Percentiles rank a stretch among this genome's conserved stretches.
Evolutionary conservation across 1,284 basidiomycete species (phyloP).

Genomic region (Cryptococcus wingfieldii): DNA sequence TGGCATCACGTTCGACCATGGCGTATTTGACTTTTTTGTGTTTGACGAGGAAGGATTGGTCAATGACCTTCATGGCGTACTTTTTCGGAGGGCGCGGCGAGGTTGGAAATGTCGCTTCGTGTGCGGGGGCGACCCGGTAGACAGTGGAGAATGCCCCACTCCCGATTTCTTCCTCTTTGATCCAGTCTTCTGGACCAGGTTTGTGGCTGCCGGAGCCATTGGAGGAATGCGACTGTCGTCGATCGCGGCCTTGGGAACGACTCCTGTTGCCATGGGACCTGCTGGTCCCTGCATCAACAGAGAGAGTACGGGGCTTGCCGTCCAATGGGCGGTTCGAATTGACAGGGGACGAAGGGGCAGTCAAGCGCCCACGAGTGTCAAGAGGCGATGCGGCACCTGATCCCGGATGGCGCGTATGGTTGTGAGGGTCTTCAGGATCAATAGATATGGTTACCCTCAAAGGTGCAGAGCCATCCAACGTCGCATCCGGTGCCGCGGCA

Average conservation of each 20-base stretch:
- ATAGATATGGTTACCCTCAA: slow-evolving; percentile 18
- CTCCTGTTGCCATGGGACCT: slow-evolving; percentile 3
- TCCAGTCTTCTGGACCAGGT: slow-evolving; percentile 37
- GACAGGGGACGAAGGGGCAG: slow-evolving; percentile 19
- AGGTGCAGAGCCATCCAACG: neutral
- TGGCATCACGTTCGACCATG: slow-evolving; percentile 53
- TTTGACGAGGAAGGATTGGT: slow-evolving; percentile 51
- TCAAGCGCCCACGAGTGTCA: slow-evolving; percentile 5
- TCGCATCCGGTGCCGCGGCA: slow-evolving; percentile 1
- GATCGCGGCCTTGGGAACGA: slow-evolving; percentile 23
- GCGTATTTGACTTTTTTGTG: slow-evolving; percentile 56
- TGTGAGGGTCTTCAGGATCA: slow-evolving; percentile 9
- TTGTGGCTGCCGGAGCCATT: slow-evolving; percentile 18
- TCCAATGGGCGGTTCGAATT: neutral
- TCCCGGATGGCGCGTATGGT: neutral
- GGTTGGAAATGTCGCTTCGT: slow-evolving; percentile 16
- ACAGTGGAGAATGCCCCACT: slow-evolving; percentile 49
- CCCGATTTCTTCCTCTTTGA: slow-evolving; percentile 47
- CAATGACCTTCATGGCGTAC: slow-evolving; percentile 55
- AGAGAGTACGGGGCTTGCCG: slow-evolving; percentile 20
- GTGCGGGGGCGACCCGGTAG: slow-evolving; percentile 10
- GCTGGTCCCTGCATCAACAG: slow-evolving; percentile 17
- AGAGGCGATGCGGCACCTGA: neutral
- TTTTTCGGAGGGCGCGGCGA: slow-evolving; percentile 23
- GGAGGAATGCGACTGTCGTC: slow-evolving; percentile 34